Evolutionary conservation across 805 yeast species (phyloP), one percentile per base, ranked within the genome.

Genomic region (Jamesozyma lodderae): DNA sequence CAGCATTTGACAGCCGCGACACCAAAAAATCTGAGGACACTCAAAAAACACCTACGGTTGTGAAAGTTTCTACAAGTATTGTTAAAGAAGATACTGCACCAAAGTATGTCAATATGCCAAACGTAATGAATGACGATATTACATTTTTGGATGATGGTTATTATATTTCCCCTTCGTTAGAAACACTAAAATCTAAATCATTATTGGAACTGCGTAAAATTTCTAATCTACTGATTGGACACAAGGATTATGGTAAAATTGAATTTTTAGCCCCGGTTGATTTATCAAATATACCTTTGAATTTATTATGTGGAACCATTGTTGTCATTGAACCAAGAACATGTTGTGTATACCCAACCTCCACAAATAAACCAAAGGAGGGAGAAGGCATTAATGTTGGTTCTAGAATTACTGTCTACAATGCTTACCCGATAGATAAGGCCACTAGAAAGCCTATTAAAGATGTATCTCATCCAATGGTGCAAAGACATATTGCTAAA

Each of bases 321-420:
- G 72, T 90, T 29, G 63, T 69, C 2, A 76, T 92, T 49, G 72
- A 70, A 23, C 66, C 72, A 23, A 75, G 74, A 48, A 64, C 75
- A 11, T 78, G 83, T 57, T 65, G 73, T 2, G 72, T 86, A 1
- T 90, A 87, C 60, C 94, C 95, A 1, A 79, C 80, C 39, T 44
- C 52, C 1, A 74, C 71, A 16, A 59, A 58, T 16, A 73, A 70
- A 47, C 94, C 95, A 9, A 61, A 66, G 31, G 53, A 59, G 21
- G 95, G 95, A 4, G 83, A 83, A 49, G 97, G 95, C 0, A 68
- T 92, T 43, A 90, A 90, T 53, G 69, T 83, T 23, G 79, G 81
- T 5, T 82, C 83, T 6, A 71, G 72, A 43, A 74, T 87, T 31
- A 75, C 90, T 2, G 60, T 87, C 37, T 84, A 81, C 48, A 79